phyloP scores from a whole-genome alignment of 1,284 basidiomycete species.

The Sphagnurus paluster region DNA sequence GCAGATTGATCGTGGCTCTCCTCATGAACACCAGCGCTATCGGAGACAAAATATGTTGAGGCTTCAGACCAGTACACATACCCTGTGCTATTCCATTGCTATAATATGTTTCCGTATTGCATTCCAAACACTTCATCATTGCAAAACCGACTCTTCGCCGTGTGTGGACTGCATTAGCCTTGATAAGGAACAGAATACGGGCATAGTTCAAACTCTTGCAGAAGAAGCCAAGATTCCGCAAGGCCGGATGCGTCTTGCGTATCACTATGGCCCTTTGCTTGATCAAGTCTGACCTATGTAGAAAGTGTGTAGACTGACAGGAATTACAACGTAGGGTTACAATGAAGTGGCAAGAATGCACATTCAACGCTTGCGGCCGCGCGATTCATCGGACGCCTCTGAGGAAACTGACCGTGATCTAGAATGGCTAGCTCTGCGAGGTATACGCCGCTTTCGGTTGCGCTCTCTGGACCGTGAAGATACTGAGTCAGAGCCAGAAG shows the following conservation, averaged over 20 bases:
- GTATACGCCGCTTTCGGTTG: slow-evolving; percentile 43
- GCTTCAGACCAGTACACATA: slow-evolving; percentile 9
- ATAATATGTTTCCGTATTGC: slow-evolving; percentile 16
- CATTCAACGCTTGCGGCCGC: slow-evolving; percentile 18
- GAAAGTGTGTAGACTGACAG: too few species aligned
- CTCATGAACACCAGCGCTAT: slow-evolving; percentile 79
- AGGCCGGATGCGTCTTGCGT: too few species aligned
- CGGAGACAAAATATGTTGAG: slow-evolving; percentile 18
- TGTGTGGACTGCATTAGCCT: too few species aligned
- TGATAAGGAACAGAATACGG: too few species aligned
- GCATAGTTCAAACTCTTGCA: too few species aligned
- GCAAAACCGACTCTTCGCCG: too few species aligned
- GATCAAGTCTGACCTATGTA: too few species aligned
- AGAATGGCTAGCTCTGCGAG: slow-evolving; percentile 25
- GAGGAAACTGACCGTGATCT: slow-evolving; percentile 17
- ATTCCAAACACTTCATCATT: too few species aligned
- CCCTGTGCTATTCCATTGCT: slow-evolving; percentile 12
- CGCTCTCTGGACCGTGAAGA: slow-evolving; percentile 50
- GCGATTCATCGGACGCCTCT: slow-evolving; percentile 13
- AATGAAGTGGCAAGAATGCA: too few species aligned
- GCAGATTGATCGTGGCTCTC: slow-evolving; percentile 84
- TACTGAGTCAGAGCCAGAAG: slow-evolving; percentile 40
- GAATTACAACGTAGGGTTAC: too few species aligned
- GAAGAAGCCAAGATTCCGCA: too few species aligned
- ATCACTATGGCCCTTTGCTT: too few species aligned